Conservation (phyloP, 495 filamentous ascomycete species). For the Lasiosphaeria hispida region DNA sequence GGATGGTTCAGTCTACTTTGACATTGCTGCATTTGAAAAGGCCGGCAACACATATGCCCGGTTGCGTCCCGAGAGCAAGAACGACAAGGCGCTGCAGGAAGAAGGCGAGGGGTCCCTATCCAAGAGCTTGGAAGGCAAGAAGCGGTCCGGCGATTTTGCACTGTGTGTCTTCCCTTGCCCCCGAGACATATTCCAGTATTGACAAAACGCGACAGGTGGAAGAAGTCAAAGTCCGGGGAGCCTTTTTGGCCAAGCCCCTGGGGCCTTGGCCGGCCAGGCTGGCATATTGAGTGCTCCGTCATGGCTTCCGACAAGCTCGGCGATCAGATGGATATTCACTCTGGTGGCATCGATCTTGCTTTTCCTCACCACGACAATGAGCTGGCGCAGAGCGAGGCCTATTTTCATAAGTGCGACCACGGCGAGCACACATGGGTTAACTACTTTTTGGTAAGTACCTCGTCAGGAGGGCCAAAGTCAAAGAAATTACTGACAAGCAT, state of each 20-base stretch:
- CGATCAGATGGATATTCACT: conserved; percentile 83
- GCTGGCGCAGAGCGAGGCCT: conserved; percentile 90
- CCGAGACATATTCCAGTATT: too few relatives aligned
- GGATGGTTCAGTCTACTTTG: conserved; percentile 91
- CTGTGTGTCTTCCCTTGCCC: conserved; percentile 34
- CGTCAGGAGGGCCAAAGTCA: neutral
- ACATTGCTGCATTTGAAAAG: conserved; percentile 82
- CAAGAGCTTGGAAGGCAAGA: conserved; percentile 65
- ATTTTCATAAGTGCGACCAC: conserved; percentile 55
- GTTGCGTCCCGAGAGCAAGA: conserved; percentile 81
- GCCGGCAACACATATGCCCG: conserved; percentile 81
- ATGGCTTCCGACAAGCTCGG: conserved; percentile 91
- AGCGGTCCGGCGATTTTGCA: conserved; percentile 78
- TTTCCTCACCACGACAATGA: conserved; percentile 99
- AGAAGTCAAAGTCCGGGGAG: conserved; percentile 87
- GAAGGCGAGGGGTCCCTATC: conserved; percentile 88
- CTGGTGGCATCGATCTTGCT: conserved; percentile 86
- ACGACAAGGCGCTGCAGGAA: conserved; percentile 75
- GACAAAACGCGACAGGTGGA: conserved; percentile 55
- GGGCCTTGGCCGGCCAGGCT: conserved; percentile 86
- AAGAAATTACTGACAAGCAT: too few relatives aligned
- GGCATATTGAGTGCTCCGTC: conserved; percentile 97
- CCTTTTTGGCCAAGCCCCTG: conserved; percentile 85
- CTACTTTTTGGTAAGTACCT: conserved; percentile 67
- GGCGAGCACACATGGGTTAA: conserved; percentile 79